Base-by-base conservation (phyloP, 2,329 filamentous ascomycete species). In the Paracoccidioides brasiliensis region DNA sequence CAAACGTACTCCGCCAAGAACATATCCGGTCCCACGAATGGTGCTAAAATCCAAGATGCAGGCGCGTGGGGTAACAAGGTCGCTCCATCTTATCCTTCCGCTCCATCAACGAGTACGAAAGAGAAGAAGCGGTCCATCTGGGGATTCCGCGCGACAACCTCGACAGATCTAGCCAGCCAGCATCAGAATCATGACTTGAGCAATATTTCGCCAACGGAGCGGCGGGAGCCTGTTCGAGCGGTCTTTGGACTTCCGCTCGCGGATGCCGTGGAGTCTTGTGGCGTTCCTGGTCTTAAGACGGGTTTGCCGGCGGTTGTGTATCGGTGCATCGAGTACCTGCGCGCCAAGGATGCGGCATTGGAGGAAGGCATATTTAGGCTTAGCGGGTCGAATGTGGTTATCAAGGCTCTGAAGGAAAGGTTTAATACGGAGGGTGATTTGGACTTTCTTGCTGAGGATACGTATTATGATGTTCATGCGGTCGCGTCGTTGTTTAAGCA, bases 291-390 rank as follows among this genome's bases (percentile, higher is more conserved):
- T 56, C 77, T 88, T 46, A 80, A 83, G 58, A 82, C 89, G 5
- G 84, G 86, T 33, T 75, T 98, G 33, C 93, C 93, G 1, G 88
- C 91, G 5, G 93, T 98, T 2, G 88, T 97, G 7, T 98, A 94
- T 72, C 85, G 93, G 56, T 96, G 90, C 67, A 87, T 98, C 59
- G 88, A 97, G 69, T 98, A 95, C 69, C 78, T 98, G 15, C 85
- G 88, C 61, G 80, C 82, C 5, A 90, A 90, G 73, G 82, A 87
- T 59, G 93, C 90, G 9, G 78, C 85, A 50, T 78, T 78, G 5
- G 93, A 98, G 69, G 93, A 98, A 70, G 93, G 93, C 45, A 95
- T 98, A 44, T 98, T 98, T 78, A 84, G 93, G 53, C 78, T 98
- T 44, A 97, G 90, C 69, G 93, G 93, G n/a, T 97, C 91, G 0